A percentile compares a stretch with the other conserved stretches of the same genome.
Evolutionary conservation across 2,329 filamentous ascomycete species (phyloP).

Genomic region (Scedosporium dehoogii): DNA sequence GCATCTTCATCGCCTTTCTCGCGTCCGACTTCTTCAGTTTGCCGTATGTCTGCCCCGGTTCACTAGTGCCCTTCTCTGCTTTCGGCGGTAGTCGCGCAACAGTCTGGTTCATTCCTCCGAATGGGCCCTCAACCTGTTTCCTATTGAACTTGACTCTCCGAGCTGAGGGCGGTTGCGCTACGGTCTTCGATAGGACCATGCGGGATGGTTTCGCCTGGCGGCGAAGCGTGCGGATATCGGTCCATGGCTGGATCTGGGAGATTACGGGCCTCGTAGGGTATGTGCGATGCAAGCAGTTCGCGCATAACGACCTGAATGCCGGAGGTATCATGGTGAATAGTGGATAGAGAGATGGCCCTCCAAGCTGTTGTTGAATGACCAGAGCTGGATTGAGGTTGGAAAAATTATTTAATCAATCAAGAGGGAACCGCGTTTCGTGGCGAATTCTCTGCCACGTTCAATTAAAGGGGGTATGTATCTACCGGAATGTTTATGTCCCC

Average conservation of each 20-base stretch:
- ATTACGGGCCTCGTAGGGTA: neutral
- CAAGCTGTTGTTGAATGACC: neutral
- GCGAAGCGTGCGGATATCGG: neutral
- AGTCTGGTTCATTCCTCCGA: constrained; percentile 46
- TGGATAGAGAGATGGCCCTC: neutral
- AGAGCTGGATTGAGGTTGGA: too few species aligned
- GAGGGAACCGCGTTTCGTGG: too few species aligned
- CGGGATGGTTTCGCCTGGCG: constrained; percentile 31
- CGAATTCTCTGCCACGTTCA: too few species aligned
- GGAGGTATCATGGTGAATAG: constrained; percentile 1
- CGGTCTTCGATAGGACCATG: constrained; percentile 48
- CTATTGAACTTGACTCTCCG: constrained; percentile 25
- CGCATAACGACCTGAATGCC: constrained; percentile 2
- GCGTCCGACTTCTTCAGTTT: constrained; percentile 18
- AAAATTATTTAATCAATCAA: too few species aligned
- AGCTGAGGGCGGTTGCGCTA: constrained; percentile 28
- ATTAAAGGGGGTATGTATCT: too few species aligned
- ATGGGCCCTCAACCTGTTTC: constrained; percentile 35
- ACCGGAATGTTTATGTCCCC: too few species aligned
- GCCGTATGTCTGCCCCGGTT: constrained; percentile 3
- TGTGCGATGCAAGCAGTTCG: neutral
- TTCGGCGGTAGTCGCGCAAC: constrained; percentile 26
- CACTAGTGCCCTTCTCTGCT: neutral
- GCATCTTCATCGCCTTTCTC: constrained; percentile 87
- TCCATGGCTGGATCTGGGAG: neutral